Evolutionary conservation across 805 yeast genomes (phyloP).

Genomic region (Ogataea parapolymorpha): DNA sequence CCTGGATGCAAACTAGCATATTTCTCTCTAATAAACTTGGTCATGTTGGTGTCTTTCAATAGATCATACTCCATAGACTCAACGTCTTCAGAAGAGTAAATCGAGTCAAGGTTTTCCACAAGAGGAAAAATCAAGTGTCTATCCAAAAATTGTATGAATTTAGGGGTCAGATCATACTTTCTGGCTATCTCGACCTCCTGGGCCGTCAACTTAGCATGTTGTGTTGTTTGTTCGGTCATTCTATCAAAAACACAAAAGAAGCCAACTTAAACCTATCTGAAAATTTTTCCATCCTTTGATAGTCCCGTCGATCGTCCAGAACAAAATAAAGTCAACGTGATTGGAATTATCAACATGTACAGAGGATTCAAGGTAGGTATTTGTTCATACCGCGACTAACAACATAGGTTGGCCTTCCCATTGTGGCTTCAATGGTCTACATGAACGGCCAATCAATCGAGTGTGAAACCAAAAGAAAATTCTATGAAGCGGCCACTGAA

Average conservation of each 20-base stretch:
- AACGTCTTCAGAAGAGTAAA: constrained; percentile 39
- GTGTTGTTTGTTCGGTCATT: constrained; percentile 9
- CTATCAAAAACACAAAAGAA: not conserved
- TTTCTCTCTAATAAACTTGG: constrained; percentile 44
- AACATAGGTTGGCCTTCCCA: constrained; percentile 3
- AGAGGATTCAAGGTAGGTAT: constrained; percentile 10
- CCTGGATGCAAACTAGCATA: constrained; percentile 41
- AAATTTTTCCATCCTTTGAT: constrained; percentile 9
- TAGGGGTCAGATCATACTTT: constrained; percentile 51
- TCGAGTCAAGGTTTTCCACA: constrained; percentile 43
- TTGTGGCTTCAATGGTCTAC: not conserved
- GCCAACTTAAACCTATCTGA: constrained; percentile 5
- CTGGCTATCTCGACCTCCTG: constrained; percentile 42
- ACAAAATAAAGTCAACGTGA: constrained; percentile 1
- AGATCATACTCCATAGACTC: constrained; percentile 48
- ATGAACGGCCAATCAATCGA: constrained; percentile 4
- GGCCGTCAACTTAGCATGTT: constrained; percentile 22
- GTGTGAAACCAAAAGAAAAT: constrained; percentile 28
- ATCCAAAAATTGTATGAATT: constrained; percentile 57
- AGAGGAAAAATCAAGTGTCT: constrained; percentile 56
- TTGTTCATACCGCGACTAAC: not conserved
- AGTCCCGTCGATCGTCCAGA: constrained; percentile 13
- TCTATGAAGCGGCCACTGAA: constrained; percentile 22
- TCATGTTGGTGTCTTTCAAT: constrained; percentile 57
- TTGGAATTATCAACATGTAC: constrained; percentile 6